Conservation (phyloP, 345 rosid species). For the Gossypium arboreum region DNA sequence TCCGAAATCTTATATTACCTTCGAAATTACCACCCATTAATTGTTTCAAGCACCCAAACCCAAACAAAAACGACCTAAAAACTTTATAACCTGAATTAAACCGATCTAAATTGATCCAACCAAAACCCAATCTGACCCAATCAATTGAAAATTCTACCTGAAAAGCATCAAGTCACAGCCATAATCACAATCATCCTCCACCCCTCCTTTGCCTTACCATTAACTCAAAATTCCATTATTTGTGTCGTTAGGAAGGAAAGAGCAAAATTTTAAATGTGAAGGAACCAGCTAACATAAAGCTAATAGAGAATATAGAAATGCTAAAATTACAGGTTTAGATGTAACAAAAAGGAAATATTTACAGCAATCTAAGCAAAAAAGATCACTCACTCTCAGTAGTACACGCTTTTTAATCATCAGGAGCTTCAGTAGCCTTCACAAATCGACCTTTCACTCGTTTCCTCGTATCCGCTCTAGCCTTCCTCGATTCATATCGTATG, state of each 20-base stretch:
- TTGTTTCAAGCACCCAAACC: too few species aligned
- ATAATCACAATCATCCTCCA: too few species aligned
- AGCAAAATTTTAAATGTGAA: neutral
- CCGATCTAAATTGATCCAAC: too few species aligned
- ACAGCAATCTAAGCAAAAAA: slow-evolving; percentile 20
- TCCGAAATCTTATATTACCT: too few species aligned
- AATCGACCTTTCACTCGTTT: slow-evolving; percentile 89
- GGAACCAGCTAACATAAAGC: neutral
- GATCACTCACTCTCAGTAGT: neutral
- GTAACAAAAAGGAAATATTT: slow-evolving; percentile 23
- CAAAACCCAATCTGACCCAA: too few species aligned
- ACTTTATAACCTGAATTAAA: too few species aligned
- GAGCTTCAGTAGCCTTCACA: slow-evolving; percentile 67
- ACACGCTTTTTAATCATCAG: slow-evolving; percentile 27
- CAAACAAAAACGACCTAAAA: too few species aligned
- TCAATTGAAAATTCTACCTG: too few species aligned
- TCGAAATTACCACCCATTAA: too few species aligned
- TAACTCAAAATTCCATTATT: neutral
- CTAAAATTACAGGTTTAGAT: slow-evolving; percentile 21
- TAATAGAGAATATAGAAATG: slow-evolving; percentile 1
- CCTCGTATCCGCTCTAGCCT: slow-evolving; percentile 92
- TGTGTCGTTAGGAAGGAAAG: neutral
- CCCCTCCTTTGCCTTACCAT: neutral
- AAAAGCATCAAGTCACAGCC: too few species aligned
- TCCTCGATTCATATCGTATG: slow-evolving; percentile 91